Conservation (phyloP, 768 basidiomycete genomes). For the Lactarius sanguifluus region DNA sequence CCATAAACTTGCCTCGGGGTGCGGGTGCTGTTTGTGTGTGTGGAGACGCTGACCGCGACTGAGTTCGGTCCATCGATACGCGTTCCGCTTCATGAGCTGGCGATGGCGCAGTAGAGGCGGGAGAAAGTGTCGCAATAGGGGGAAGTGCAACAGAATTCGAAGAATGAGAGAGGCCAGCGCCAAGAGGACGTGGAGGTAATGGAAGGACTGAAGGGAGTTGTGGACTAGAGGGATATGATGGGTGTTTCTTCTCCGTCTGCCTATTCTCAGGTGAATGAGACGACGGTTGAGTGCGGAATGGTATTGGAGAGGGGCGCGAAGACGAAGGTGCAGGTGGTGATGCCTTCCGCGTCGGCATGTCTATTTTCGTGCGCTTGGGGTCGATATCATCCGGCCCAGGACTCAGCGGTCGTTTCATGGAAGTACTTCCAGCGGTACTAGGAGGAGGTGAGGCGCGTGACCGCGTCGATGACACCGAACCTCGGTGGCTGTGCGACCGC, state of each 20-base stretch:
- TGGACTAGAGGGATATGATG: constrained; percentile 46
- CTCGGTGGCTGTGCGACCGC: constrained; percentile 52
- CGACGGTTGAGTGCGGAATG: constrained; percentile 71
- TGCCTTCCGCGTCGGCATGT: constrained; percentile 48
- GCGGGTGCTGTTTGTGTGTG: constrained; percentile 51
- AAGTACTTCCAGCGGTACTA: constrained; percentile 33
- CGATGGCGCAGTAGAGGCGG: constrained; percentile 56
- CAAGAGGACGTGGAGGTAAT: constrained; percentile 73
- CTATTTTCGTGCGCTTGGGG: constrained; percentile 64
- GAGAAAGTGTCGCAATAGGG: constrained; percentile 68
- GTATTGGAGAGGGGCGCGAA: constrained; percentile 68
- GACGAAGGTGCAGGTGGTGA: constrained; percentile 47
- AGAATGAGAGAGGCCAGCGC: constrained; percentile 47
- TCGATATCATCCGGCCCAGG: constrained; percentile 57
- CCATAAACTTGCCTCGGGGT: constrained; percentile 52
- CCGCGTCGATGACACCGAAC: constrained; percentile 64
- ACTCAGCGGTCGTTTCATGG: constrained; percentile 68
- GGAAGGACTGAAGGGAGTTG: constrained; percentile 62
- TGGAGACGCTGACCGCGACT: constrained; percentile 40
- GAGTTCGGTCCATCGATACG: constrained; percentile 46
- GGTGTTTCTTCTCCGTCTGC: constrained; percentile 40
- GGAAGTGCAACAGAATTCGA: constrained; percentile 55
- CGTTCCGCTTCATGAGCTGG: constrained; percentile 49
- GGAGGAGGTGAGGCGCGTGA: constrained; percentile 61
- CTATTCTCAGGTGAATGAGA: constrained; percentile 62